phyloP scores from a whole-genome alignment of 2,329 filamentous ascomycete species.

The Hortaea werneckii region DNA sequence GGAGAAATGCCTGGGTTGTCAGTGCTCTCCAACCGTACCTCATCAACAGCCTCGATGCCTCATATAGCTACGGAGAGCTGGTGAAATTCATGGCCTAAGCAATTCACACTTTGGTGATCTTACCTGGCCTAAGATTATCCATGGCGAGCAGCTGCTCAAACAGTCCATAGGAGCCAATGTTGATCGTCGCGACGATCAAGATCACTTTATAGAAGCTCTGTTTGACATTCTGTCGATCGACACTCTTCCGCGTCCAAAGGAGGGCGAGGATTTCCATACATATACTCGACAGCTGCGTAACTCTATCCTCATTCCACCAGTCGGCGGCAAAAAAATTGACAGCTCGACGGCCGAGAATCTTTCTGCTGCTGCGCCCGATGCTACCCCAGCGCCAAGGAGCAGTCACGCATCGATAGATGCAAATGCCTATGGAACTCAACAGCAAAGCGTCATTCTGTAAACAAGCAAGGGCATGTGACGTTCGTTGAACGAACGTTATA shows the following conservation, averaged over 20 bases:
- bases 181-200: conserved; percentile 27
- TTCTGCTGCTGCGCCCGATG: not conserved
- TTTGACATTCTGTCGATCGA: conserved; percentile 45
- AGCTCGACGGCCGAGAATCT: conserved; percentile 8
- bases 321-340: conserved; percentile 37
- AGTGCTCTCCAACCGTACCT: conserved; percentile 53
- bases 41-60: conserved; percentile 39
- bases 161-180: conserved; percentile 40
- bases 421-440: conserved; percentile 54
- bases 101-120: conserved; percentile 51
- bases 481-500: conserved; percentile 54
- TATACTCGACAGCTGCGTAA: conserved; percentile 48
- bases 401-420: conserved; percentile 10
- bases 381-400: conserved; percentile 28
- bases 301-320: conserved; percentile 50
- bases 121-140: conserved; percentile 51
- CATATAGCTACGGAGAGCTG: conserved; percentile 39
- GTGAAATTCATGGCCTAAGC: conserved; percentile 49
- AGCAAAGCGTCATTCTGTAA: conserved; percentile 50
- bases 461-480: conserved; percentile 44
- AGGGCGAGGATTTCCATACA: conserved; percentile 42
- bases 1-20: conserved; percentile 33
- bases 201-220: conserved; percentile 43
- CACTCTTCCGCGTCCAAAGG: conserved; percentile 42
- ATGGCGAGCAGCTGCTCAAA: conserved; percentile 45